phyloP scores from a whole-genome alignment of 2,329 filamentous ascomycete species.

The Fusarium sp. region DNA sequence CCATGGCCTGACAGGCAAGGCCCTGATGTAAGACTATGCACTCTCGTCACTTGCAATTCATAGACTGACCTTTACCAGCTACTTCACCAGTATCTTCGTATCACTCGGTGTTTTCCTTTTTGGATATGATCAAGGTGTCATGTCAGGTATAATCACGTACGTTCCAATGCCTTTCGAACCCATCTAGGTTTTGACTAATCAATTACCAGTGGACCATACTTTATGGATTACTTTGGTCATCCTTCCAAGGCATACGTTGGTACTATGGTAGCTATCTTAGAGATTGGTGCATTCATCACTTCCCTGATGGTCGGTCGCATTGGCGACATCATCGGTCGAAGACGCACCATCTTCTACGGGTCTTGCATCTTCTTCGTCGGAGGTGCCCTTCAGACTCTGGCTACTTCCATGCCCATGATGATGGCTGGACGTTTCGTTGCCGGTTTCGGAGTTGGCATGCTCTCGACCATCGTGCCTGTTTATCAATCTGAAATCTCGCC shows the following conservation, averaged over 20 bases:
- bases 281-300: conserved; percentile 90
- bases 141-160: conserved; percentile 78
- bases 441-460: conserved; percentile 85
- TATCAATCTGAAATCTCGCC: conserved; percentile 97
- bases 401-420: conserved; percentile 91
- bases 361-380: conserved; percentile 88
- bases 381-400: conserved; percentile 84
- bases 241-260: conserved; percentile 88
- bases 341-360: conserved; percentile 91
- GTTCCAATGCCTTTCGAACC: conserved; percentile 35
- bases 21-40: conserved; percentile 75
- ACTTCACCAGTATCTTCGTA: conserved; percentile 93
- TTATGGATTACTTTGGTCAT: conserved; percentile 91
- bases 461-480: conserved; percentile 91
- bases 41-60: background rate
- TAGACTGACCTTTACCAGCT: conserved; percentile 61
- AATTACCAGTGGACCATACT: conserved; percentile 77
- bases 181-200: conserved; percentile 33
- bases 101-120: conserved; percentile 89
- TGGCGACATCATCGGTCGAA: conserved; percentile 89
- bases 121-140: conserved; percentile 89
- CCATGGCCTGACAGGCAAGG: conserved; percentile 94
- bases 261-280: conserved; percentile 97
- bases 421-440: conserved; percentile 82
- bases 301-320: conserved; percentile 87